phyloP scores from a whole-genome alignment of 1,284 basidiomycete species.

The Pseudozyma sp. region DNA sequence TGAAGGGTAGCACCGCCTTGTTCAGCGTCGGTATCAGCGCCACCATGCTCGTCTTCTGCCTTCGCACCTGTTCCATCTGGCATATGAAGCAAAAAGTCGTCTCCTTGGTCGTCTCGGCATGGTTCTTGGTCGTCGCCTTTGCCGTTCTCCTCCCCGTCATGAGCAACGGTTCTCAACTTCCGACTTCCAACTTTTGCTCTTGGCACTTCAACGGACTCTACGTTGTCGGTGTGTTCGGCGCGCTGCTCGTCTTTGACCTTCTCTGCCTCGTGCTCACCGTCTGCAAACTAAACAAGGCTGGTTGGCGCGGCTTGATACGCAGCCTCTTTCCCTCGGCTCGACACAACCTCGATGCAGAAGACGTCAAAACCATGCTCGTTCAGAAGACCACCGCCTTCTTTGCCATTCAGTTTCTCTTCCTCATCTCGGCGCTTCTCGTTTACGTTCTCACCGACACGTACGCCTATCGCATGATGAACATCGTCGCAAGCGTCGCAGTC shows the following conservation, averaged over 20 bases:
- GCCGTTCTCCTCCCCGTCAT: constrained; percentile 46
- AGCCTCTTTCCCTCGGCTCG: constrained; percentile 40
- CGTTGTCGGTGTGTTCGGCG: constrained; percentile 46
- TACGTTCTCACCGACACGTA: constrained; percentile 41
- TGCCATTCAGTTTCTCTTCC: constrained; percentile 52
- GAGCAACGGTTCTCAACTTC: constrained; percentile 33
- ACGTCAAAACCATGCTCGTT: constrained; percentile 59
- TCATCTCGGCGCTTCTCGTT: constrained; percentile 49
- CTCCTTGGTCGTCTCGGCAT: constrained; percentile 45
- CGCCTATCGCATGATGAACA: constrained; percentile 53
- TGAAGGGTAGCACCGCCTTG: constrained; percentile 40
- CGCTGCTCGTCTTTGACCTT: constrained; percentile 49
- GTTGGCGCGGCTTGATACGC: constrained; percentile 47
- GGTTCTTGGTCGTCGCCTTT: constrained; percentile 48
- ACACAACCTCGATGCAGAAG: constrained; percentile 48
- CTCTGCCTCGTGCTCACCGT: constrained; percentile 53
- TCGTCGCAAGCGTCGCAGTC: constrained; percentile 55
- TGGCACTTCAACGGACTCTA: constrained; percentile 48
- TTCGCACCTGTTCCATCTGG: constrained; percentile 59
- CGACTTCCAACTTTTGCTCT: constrained; percentile 51
- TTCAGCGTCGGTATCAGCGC: constrained; percentile 54
- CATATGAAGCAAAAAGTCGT: constrained; percentile 47
- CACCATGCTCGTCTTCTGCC: constrained; percentile 58
- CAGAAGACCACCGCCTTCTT: constrained; percentile 60
- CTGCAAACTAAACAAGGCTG: constrained; percentile 57